These are phyloP conservation scores for Incumbomyces lentus DNA, from an alignment of 2,329 filamentous ascomycete species.

Conservation along the genomic window DNA sequence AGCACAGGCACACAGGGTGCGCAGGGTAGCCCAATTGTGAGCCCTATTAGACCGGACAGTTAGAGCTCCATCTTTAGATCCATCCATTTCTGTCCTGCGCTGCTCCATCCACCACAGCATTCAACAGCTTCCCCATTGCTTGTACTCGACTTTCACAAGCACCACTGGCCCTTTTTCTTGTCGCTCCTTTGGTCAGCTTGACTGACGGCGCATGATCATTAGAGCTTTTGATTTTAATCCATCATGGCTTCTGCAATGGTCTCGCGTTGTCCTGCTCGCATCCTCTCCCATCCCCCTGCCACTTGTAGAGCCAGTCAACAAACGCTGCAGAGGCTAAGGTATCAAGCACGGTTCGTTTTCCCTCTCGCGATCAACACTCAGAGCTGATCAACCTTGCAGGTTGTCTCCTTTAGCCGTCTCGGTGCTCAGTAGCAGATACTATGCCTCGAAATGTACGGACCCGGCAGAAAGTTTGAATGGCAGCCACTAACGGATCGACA, in stretches of 20 bases:
- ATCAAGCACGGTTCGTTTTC: conserved; percentile 30
- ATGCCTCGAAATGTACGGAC: conserved; percentile 57
- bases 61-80: conserved; percentile 4
- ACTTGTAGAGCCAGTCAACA: conserved; percentile 35
- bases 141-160: background rate
- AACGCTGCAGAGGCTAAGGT: conserved; percentile 34
- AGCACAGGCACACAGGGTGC: too few species aligned
- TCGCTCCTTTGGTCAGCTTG: conserved; percentile 16
- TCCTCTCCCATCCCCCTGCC: conserved; percentile 31
- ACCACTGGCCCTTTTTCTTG: conserved; percentile 7
- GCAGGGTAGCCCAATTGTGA: too few species aligned
- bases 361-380: background rate
- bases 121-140: conserved; percentile 6
- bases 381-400: conserved; percentile 10
- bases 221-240: conserved; percentile 21
- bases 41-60: too few species aligned
- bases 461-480: conserved; percentile 13
- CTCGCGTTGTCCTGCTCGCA: conserved; percentile 35
- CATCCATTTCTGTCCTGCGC: conserved; percentile 1
- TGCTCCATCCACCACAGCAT: background rate
- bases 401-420: conserved; percentile 40
- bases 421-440: conserved; percentile 53
- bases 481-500: conserved; percentile 28
- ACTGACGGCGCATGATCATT: conserved; percentile 7
- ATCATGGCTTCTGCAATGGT: conserved; percentile 46